Conservation (phyloP, 768 basidiomycete genomes). For the Mycena floridula region DNA sequence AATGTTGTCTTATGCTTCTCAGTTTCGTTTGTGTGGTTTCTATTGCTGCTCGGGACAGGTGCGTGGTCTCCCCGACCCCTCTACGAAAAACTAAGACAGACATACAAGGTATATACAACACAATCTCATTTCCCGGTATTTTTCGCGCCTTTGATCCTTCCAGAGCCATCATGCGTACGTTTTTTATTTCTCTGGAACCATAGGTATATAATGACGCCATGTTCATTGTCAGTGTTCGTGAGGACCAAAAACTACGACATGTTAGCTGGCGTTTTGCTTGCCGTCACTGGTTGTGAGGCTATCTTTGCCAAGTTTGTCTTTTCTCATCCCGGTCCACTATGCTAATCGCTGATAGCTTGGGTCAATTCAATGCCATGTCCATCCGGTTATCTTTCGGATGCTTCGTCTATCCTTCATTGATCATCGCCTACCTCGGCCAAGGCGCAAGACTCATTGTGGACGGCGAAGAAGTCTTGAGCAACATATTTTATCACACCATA, state of each 20-base stretch:
- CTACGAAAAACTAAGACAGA: too few relatives aligned
- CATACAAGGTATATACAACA: slow-evolving; percentile 59
- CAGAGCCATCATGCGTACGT: slow-evolving; percentile 53
- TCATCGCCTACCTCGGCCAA: slow-evolving; percentile 68
- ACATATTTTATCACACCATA: slow-evolving; percentile 61
- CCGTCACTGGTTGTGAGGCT: slow-evolving; percentile 67
- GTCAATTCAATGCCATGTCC: slow-evolving; percentile 58
- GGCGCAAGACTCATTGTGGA: slow-evolving; percentile 54
- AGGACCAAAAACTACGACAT: slow-evolving; percentile 56
- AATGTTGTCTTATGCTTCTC: neutral
- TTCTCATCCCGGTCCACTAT: neutral
- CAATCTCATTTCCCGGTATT: slow-evolving; percentile 46
- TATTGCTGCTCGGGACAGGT: slow-evolving; percentile 43
- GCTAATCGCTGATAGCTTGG: slow-evolving; percentile 34
- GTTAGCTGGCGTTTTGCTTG: slow-evolving; percentile 57
- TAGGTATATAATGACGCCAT: neutral
- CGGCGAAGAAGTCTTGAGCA: slow-evolving; percentile 39
- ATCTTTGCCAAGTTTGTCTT: slow-evolving; percentile 52
- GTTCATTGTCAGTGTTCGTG: slow-evolving; percentile 44
- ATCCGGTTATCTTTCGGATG: slow-evolving; percentile 52
- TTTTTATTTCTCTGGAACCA: neutral
- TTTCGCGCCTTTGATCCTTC: slow-evolving; percentile 66
- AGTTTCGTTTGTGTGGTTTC: slow-evolving; percentile 55
- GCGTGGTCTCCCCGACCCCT: too few relatives aligned
- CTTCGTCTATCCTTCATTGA: slow-evolving; percentile 53